Conservation (phyloP, 2,329 filamentous ascomycete genomes). For the Neonectria faginata region DNA sequence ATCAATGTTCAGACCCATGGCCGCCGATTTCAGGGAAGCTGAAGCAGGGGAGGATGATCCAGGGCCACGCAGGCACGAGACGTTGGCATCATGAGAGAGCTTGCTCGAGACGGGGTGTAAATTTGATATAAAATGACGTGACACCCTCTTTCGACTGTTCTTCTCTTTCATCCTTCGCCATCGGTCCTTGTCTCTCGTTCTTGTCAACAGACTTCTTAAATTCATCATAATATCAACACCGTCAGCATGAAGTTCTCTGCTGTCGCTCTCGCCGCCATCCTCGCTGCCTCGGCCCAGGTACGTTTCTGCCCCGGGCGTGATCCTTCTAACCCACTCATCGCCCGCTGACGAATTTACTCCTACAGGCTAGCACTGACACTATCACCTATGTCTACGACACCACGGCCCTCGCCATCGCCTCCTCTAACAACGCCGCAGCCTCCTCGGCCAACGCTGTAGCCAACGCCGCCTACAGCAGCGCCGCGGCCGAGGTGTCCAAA, state of each 20-base stretch:
- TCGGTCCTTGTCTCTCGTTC: conserved; percentile 7
- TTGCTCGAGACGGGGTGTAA: conserved; percentile 5
- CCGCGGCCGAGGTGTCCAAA: no score
- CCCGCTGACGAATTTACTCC: not conserved
- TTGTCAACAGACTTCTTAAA: not conserved
- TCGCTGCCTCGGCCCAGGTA: no score
- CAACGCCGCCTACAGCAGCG: no score
- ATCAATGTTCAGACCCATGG: not conserved
- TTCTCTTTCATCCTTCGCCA: not conserved
- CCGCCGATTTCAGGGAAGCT: not conserved
- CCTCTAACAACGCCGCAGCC: conserved; percentile 2
- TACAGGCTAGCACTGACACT: conserved; percentile 11
- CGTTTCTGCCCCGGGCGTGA: not conserved
- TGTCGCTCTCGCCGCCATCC: not conserved
- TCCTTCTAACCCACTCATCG: not conserved
- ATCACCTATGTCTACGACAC: conserved; percentile 10
- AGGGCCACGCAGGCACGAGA: no score
- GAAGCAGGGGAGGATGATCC: not conserved
- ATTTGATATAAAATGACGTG: conserved; percentile 11
- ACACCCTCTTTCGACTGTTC: not conserved
- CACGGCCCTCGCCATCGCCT: conserved; percentile 1
- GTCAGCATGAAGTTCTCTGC: conserved; percentile 26
- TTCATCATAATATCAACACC: not conserved
- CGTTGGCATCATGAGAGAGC: conserved; percentile 23
- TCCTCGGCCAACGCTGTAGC: no score